Conservation (phyloP, 1,284 basidiomycete genomes). For the Volvariella volvacea region DNA sequence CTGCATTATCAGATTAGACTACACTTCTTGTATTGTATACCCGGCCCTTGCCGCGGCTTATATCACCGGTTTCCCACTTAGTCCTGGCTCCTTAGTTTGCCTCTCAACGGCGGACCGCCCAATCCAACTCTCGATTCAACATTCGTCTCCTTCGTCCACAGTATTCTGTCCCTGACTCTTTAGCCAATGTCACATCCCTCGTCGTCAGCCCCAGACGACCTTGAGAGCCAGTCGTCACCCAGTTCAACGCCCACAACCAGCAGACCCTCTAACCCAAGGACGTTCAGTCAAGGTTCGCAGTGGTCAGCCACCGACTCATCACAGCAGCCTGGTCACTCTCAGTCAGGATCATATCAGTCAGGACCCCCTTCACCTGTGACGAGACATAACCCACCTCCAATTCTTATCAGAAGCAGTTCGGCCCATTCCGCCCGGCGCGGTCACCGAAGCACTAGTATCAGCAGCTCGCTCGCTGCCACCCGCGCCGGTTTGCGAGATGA, state of each 20-base stretch:
- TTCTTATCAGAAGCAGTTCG: conserved; percentile 42
- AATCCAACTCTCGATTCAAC: not conserved
- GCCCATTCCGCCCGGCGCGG: conserved; percentile 39
- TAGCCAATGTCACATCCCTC: conserved; percentile 14
- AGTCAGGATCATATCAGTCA: conserved; percentile 62
- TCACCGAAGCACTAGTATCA: conserved; percentile 53
- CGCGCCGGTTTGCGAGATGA: conserved; percentile 38
- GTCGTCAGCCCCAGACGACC: conserved; percentile 6
- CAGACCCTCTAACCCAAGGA: conserved; percentile 29
- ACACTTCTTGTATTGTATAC: not conserved
- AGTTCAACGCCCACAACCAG: conserved; percentile 18
- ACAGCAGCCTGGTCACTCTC: conserved; percentile 44
- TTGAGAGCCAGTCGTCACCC: conserved; percentile 3
- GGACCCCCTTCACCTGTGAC: conserved; percentile 28
- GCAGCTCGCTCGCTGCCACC: conserved; percentile 43
- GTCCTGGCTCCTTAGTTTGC: not conserved
- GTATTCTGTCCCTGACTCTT: not conserved
- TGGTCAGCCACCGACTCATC: conserved; percentile 52
- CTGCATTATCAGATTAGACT: conserved; percentile 3
- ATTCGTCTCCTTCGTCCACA: not conserved
- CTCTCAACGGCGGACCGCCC: not conserved
- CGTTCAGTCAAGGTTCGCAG: conserved; percentile 44
- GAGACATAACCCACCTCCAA: conserved; percentile 31
- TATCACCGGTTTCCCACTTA: conserved; percentile 5
- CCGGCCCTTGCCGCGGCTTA: conserved; percentile 7